Percentiles rank a stretch among this genome's conserved stretches.
Evolutionary conservation across 768 basidiomycete species (phyloP).

Genomic region (Kondoa subrosea): DNA sequence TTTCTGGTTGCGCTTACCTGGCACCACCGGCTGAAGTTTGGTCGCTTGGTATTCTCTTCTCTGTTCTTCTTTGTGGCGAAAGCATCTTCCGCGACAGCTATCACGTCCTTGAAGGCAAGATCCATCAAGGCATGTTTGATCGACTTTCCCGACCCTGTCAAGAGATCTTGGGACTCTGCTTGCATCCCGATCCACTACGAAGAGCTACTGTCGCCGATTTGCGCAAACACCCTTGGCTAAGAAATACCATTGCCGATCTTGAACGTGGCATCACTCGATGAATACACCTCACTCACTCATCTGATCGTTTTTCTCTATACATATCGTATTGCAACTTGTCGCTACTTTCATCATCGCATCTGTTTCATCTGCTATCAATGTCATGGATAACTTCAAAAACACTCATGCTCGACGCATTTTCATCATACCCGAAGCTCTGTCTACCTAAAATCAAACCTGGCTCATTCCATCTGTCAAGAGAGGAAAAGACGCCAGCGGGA

Average conservation of each 20-base stretch:
- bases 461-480: too few species aligned
- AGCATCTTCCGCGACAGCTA: constrained; percentile 30
- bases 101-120: neutral
- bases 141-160: neutral
- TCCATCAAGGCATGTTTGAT: constrained; percentile 12
- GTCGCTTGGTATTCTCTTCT: constrained; percentile 36
- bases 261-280: too few species aligned
- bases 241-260: neutral
- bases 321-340: too few species aligned
- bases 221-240: neutral
- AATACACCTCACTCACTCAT: too few species aligned
- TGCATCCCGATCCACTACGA: neutral
- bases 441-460: too few species aligned
- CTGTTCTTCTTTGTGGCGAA: constrained; percentile 35
- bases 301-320: too few species aligned
- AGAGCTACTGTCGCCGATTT: neutral
- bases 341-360: too few species aligned
- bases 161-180: neutral
- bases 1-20: constrained; percentile 32
- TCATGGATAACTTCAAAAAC: too few species aligned
- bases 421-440: too few species aligned
- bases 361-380: too few species aligned
- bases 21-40: constrained; percentile 36
- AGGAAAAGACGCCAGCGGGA: too few species aligned
- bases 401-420: too few species aligned